Evolutionary conservation across 305 asterid genomes (phyloP).

Genomic region (Solanum hybrid): DNA sequence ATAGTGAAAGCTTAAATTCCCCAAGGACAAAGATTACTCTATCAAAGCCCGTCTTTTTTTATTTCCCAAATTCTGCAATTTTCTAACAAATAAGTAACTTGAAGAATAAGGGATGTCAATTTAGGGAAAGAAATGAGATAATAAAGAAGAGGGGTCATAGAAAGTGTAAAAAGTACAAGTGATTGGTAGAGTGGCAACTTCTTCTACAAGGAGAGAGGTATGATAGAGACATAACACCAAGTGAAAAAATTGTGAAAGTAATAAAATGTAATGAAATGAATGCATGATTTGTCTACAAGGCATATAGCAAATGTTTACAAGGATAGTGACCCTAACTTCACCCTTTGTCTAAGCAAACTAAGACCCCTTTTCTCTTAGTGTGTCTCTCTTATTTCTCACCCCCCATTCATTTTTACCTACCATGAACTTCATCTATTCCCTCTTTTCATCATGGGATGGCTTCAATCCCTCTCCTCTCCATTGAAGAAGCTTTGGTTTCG

Average conservation of each 20-base stretch:
- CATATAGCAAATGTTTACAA: slow-evolving; percentile 27
- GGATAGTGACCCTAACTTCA: slow-evolving; percentile 56
- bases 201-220: slow-evolving; percentile 35
- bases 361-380: slow-evolving; percentile 21
- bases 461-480: slow-evolving; percentile 86
- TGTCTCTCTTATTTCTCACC: slow-evolving; percentile 19
- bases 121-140: background rate
- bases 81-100: slow-evolving; percentile 6
- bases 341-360: slow-evolving; percentile 81
- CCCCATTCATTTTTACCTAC: slow-evolving; percentile 22
- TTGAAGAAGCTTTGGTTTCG: slow-evolving; percentile 82
- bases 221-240: slow-evolving; percentile 59
- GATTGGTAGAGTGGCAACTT: slow-evolving; percentile 47
- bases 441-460: slow-evolving; percentile 78
- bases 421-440: slow-evolving; percentile 29
- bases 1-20: background rate
- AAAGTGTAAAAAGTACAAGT: slow-evolving; percentile 19
- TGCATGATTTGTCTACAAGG: slow-evolving; percentile 47
- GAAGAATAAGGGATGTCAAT: slow-evolving; percentile 8
- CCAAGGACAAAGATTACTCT: background rate
- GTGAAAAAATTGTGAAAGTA: slow-evolving; percentile 18
- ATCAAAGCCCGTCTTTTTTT: background rate
- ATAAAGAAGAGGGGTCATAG: background rate
- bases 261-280: background rate
- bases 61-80: background rate